Evolutionary conservation across 2,329 filamentous ascomycete genomes (phyloP).

Genomic region (Aspergillus fumigatiaffinis): DNA sequence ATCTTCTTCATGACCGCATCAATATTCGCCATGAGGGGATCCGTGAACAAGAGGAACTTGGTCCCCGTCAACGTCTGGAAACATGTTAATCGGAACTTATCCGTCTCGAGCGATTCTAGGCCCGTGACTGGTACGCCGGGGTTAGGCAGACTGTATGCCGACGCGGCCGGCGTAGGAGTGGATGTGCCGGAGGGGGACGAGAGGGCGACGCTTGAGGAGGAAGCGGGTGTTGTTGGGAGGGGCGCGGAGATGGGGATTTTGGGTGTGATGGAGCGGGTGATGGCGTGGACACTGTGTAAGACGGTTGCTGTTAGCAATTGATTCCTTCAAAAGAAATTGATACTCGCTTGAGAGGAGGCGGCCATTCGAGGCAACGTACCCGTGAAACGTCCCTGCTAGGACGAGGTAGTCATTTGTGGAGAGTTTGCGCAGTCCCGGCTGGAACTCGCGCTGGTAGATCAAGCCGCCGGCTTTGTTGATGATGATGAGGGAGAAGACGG

Average conservation of each 20-base stretch:
- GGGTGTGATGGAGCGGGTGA: slow-evolving; percentile 54
- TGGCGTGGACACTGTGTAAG: slow-evolving; percentile 56
- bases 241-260: slow-evolving; percentile 36
- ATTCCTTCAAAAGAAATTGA: not conserved
- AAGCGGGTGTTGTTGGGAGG: slow-evolving; percentile 24
- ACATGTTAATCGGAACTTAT: slow-evolving; percentile 92
- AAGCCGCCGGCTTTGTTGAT: slow-evolving; percentile 98
- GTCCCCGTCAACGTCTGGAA: slow-evolving; percentile 92
- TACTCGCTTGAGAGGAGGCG: not conserved
- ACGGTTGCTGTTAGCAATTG: not conserved
- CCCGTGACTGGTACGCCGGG: slow-evolving; percentile 51
- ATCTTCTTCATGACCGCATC: slow-evolving; percentile 78
- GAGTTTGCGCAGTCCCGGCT: slow-evolving; percentile 80
- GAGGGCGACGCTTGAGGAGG: slow-evolving; percentile 8
- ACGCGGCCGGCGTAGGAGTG: slow-evolving; percentile 20
- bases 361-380: slow-evolving; percentile 48
- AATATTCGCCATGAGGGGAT: slow-evolving; percentile 77
- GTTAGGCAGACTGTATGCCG: slow-evolving; percentile 28
- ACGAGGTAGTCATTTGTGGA: slow-evolving; percentile 96
- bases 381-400: slow-evolving; percentile 94
- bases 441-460: slow-evolving; percentile 93
- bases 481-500: slow-evolving; percentile 90
- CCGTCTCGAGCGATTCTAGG: slow-evolving; percentile 87
- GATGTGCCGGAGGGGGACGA: slow-evolving; percentile 32
- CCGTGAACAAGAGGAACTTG: slow-evolving; percentile 94